These are phyloP conservation scores for Metschnikowia henanensis DNA, from an alignment of 805 yeast genomes.

Conservation along the genomic window DNA sequence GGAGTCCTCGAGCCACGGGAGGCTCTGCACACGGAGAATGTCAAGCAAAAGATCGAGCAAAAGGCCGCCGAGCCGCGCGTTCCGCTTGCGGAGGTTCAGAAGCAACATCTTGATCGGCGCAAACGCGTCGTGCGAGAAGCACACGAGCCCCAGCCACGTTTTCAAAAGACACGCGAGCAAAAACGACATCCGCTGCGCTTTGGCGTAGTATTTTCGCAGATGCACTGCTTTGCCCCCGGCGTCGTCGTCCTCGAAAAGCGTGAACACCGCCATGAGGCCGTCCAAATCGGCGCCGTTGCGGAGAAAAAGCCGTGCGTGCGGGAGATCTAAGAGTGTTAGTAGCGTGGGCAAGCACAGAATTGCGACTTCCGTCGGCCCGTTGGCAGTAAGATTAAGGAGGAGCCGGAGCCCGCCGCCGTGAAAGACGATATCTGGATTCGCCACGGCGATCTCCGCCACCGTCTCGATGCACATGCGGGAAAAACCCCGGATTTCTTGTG, in stretches of 20 bases:
- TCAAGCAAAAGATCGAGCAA: slow-evolving; percentile 73
- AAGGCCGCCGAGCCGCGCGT: slow-evolving; percentile 55
- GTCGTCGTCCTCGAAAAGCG: slow-evolving; percentile 50
- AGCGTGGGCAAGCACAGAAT: slow-evolving; percentile 42
- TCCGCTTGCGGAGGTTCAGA: slow-evolving; percentile 59
- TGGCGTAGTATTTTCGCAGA: slow-evolving; percentile 21
- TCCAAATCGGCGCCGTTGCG: slow-evolving; percentile 64
- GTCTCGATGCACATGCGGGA: slow-evolving; percentile 42
- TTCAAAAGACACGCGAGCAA: slow-evolving; percentile 63
- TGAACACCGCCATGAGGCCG: slow-evolving; percentile 64
- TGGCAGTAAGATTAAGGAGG: slow-evolving; percentile 38
- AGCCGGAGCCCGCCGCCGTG: slow-evolving; percentile 55
- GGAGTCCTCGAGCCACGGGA: slow-evolving; percentile 48
- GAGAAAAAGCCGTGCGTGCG: slow-evolving; percentile 51
- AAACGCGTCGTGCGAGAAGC: slow-evolving; percentile 58
- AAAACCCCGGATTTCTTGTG: slow-evolving; percentile 10
- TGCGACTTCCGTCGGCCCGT: slow-evolving; percentile 22
- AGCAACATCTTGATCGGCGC: slow-evolving; percentile 57
- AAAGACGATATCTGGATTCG: slow-evolving; percentile 44
- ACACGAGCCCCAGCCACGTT: slow-evolving; percentile 73
- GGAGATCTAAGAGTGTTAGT: slow-evolving; percentile 55
- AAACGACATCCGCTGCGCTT: slow-evolving; percentile 58
- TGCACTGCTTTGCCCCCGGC: slow-evolving; percentile 12
- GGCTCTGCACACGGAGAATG: slow-evolving; percentile 56
- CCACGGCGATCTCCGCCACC: slow-evolving; percentile 36